Conservation (phyloP, 768 basidiomycete species). For the Coprinopsis cinerea region DNA sequence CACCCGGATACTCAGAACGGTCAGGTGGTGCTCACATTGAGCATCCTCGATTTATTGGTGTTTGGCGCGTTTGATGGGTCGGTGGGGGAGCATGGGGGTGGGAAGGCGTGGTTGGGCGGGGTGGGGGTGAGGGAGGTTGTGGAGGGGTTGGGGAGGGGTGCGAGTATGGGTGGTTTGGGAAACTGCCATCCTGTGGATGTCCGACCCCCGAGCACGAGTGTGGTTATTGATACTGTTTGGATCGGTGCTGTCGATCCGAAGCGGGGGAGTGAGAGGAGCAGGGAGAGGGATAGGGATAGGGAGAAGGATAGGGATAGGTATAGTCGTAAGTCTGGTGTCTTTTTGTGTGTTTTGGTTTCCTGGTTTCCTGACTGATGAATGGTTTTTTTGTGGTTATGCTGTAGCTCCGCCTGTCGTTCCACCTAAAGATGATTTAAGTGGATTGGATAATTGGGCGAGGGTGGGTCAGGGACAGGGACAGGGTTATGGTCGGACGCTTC, state of each 20-base stretch:
- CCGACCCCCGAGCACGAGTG: not conserved
- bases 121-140: not conserved
- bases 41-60: not conserved
- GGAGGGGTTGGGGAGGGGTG: not conserved
- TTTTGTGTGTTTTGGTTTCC: too few relatives aligned
- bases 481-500: too few relatives aligned
- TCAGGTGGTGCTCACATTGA: not conserved
- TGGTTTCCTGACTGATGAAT: too few relatives aligned
- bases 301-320: not conserved
- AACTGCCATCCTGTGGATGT: not conserved
- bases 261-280: not conserved
- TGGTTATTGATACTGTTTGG: not conserved
- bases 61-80: conserved; percentile 1
- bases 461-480: too few relatives aligned
- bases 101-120: conserved; percentile 2
- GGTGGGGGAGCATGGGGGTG: not conserved
- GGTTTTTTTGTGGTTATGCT: too few relatives aligned
- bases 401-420: not conserved
- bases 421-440: not conserved
- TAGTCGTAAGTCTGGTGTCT: too few relatives aligned
- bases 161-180: too few relatives aligned
- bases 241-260: not conserved
- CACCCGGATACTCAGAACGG: not conserved
- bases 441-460: too few relatives aligned
- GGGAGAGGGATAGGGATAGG: not conserved